phyloP scores from a whole-genome alignment of 225 moss, liverwort and hornwort genomes.

The Rhytidiadelphus loreus region DNA sequence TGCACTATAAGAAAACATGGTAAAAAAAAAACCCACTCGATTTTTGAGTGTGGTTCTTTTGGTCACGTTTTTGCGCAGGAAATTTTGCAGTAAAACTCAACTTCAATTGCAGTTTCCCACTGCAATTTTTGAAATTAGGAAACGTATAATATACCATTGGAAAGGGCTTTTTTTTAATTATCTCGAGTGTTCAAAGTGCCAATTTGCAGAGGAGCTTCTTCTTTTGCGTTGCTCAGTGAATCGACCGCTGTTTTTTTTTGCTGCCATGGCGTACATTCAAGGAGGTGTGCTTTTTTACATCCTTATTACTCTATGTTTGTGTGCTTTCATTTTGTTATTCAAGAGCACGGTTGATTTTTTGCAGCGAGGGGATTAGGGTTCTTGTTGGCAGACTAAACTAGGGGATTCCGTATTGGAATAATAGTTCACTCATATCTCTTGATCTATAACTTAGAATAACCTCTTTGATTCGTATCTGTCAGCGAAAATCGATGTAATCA shows the following conservation, averaged over 20 bases:
- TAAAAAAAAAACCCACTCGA: too few relatives aligned
- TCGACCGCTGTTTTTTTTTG: not conserved
- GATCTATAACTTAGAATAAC: not conserved
- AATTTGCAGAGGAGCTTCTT: not conserved
- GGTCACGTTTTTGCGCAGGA: too few relatives aligned
- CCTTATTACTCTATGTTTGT: not conserved
- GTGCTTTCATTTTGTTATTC: not conserved
- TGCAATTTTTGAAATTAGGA: too few relatives aligned
- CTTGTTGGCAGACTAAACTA: not conserved
- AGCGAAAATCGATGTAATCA: not conserved
- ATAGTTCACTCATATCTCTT: not conserved
- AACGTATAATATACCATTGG: too few relatives aligned
- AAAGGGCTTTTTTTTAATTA: too few relatives aligned
- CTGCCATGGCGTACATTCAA: slow-evolving; percentile 10
- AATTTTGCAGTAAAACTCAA: too few relatives aligned
- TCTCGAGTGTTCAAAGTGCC: too few relatives aligned
- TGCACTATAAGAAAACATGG: too few relatives aligned
- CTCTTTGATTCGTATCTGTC: not conserved
- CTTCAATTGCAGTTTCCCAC: too few relatives aligned
- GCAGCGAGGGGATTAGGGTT: not conserved
- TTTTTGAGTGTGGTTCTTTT: too few relatives aligned
- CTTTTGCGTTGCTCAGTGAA: too few relatives aligned
- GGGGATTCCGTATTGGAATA: not conserved
- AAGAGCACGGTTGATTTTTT: not conserved
- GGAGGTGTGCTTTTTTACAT: not conserved